phyloP scores from a whole-genome alignment of 1,284 basidiomycete species.

The Pterulicium gracile region DNA sequence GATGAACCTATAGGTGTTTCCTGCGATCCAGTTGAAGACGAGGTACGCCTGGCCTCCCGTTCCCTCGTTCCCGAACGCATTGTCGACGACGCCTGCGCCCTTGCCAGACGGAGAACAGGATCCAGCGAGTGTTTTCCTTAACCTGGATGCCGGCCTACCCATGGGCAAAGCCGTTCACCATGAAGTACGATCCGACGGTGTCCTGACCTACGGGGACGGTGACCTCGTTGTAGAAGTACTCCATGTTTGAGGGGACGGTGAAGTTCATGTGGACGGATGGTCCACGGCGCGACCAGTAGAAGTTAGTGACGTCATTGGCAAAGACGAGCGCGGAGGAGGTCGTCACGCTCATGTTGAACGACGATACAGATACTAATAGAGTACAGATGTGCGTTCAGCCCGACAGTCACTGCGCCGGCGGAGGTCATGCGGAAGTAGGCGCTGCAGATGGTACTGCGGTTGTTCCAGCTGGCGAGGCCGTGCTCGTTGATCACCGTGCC shows the following conservation, averaged over 20 bases:
- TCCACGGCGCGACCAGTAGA: slow-evolving; percentile 8
- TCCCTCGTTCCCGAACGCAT: slow-evolving; percentile 8
- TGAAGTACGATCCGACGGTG: slow-evolving; percentile 10
- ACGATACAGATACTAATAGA: slow-evolving; percentile 4
- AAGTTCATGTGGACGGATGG: slow-evolving; percentile 5
- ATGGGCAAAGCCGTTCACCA: slow-evolving; percentile 8
- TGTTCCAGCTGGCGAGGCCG: slow-evolving; percentile 7
- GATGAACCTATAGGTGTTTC: slow-evolving; percentile 10
- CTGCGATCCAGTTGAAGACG: slow-evolving; percentile 9
- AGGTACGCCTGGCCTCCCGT: slow-evolving; percentile 10
- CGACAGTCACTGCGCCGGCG: slow-evolving; percentile 6
- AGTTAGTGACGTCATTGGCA: slow-evolving; percentile 8
- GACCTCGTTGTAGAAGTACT: slow-evolving; percentile 11
- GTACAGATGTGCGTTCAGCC: slow-evolving; percentile 5
- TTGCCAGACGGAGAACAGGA: slow-evolving; percentile 11
- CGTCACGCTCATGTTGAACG: slow-evolving; percentile 8
- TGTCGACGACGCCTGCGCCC: slow-evolving; percentile 8
- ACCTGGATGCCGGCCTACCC: slow-evolving; percentile 11
- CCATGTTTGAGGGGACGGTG: slow-evolving; percentile 9
- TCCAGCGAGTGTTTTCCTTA: slow-evolving; percentile 4
- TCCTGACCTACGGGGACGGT: slow-evolving; percentile 9
- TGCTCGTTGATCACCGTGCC: slow-evolving; percentile 3
- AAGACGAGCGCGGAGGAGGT: slow-evolving; percentile 7
- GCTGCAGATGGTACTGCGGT: slow-evolving; percentile 5
- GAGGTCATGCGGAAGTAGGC: slow-evolving; percentile 6